Base-by-base conservation (phyloP, 2,329 filamentous ascomycete genomes). In the Colletotrichum magnum region DNA sequence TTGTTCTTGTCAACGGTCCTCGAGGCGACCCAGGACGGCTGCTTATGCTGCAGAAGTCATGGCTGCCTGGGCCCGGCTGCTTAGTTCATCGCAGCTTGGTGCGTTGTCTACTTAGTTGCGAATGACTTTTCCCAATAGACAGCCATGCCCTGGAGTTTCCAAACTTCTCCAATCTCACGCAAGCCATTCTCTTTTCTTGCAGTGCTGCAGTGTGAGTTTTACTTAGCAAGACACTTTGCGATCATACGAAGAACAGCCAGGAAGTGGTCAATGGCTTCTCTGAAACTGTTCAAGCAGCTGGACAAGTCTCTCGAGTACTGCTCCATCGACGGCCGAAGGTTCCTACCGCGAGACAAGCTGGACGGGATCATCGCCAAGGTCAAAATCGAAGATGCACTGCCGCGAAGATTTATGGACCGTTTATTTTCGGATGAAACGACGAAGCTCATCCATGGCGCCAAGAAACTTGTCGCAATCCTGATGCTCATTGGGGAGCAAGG, bases 381-480 rank as follows among this genome's bases (percentile, higher is more conserved):
- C 36, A 26, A 2, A 2, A n/a, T 60, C 7, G 16, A 60, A 1
- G 16, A 60, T 24, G 59, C 47, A 9, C 12, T 62, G 6, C 24
- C 50, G 2, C 39, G 16, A 10, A 4, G 12, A 13, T 52, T 43
- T 4, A 53, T 15, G 4, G 45, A 6, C 1, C 10, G 36, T 15
- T 0, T 62, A 4, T 9, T 32, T 1, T 12, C 36, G 1, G 50
- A 54, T 13, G 26, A 36, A 4, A 16, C 50, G 6, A 53, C 7
- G 5, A 26, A 21, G 28, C 32, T 62, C 24, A 3, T 7, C 5
- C 39, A 12, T 3, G 18, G 36, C 9, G 21, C 24, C 6, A 53
- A 12, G 41, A 41, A 41, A 21, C 10, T 62, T 0, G 53, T 54
- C 13, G 59, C 50, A 4, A 54, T 53, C n/a, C 59, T 62, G 5